Base-by-base conservation (phyloP, 2,329 filamentous ascomycete genomes). In the Kalaharituber pfeilii region DNA sequence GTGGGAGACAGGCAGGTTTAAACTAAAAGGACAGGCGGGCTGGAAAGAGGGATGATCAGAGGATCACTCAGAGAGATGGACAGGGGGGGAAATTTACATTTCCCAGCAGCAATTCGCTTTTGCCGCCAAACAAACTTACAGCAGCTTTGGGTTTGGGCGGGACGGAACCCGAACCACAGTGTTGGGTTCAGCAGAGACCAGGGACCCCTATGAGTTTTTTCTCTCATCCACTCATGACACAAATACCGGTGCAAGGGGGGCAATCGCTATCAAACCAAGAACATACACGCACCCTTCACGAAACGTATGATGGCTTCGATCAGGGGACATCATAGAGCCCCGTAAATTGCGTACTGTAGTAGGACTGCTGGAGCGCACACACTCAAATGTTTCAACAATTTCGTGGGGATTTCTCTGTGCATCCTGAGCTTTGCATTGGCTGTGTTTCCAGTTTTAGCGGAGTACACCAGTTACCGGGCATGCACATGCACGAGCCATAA, bases 161-260 rank as follows among this genome's bases (percentile, higher is more conserved):
- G 42, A 47, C 5, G 42, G 44, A 49, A 57, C 57, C 57, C 57
- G 55, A 57, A 59, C 57, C 57, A 59, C 15, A 53, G 49, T 49
- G 39, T 55, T 57, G 57, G 57, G 57, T 55, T 59, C 57, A n/a
- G 26, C 18, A 54, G 26, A 15, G 42, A 56, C 56, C 53, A n/a
- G 49, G 50, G 55, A 50, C 53, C 42, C 49, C 49, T 55, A 54
- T 42, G 52, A 42, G 52, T 30, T 39, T 33, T 24, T 33, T 22
- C 26, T 3, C 28, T 9, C 28, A 3, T 39, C 49, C 42, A 47
- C 24, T 26, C 42, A 36, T 29, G 22, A 29, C 39, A n/a, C 26
- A 45, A 39, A 39, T 39, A 39, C 33, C 7, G 33, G 51, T 53
- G 28, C 25, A 30, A 25, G 51, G 49, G 53, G 28, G 49, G 52